phyloP scores from a whole-genome alignment of 192 early-diverging fungal species.

The Podila epicladia region DNA sequence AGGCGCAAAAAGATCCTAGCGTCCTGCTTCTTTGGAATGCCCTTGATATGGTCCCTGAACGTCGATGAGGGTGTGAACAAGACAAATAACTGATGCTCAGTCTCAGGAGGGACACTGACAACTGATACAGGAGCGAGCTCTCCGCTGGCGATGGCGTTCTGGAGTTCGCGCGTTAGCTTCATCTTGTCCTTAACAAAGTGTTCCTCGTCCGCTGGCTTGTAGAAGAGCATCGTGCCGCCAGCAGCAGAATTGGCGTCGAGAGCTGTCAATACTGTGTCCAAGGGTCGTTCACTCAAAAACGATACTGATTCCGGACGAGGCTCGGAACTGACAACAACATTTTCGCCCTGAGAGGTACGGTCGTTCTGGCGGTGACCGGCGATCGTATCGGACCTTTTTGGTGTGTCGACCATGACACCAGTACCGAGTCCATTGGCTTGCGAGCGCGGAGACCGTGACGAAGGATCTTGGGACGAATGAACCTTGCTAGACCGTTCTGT shows the following conservation, averaged over 20 bases:
- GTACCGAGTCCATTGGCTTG: not conserved
- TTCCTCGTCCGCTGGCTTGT: slow-evolving; percentile 76
- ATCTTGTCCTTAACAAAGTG: slow-evolving; percentile 75
- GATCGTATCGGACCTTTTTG: slow-evolving; percentile 12
- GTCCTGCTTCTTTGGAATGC: slow-evolving; percentile 81
- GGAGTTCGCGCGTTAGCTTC: slow-evolving; percentile 77
- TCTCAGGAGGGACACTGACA: slow-evolving; percentile 72
- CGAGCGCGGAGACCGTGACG: slow-evolving; percentile 1
- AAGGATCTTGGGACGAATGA: not conserved
- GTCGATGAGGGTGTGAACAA: slow-evolving; percentile 73
- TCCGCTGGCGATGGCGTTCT: slow-evolving; percentile 73
- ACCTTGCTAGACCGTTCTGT: slow-evolving; percentile 14
- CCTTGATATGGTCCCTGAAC: slow-evolving; percentile 70
- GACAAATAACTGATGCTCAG: slow-evolving; percentile 75
- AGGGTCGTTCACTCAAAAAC: slow-evolving; percentile 32
- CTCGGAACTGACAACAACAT: not conserved
- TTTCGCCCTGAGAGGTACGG: slow-evolving; percentile 5
- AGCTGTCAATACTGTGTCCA: slow-evolving; percentile 69
- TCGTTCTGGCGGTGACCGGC: slow-evolving; percentile 25
- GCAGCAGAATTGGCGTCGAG: slow-evolving; percentile 71
- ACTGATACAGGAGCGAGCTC: slow-evolving; percentile 69
- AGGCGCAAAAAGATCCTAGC: slow-evolving; percentile 86
- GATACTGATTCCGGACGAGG: not conserved
- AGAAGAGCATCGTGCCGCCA: slow-evolving; percentile 67
- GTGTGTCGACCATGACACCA: not conserved